phyloP scores from a whole-genome alignment of 495 filamentous ascomycete genomes.

The Podospora australis region DNA sequence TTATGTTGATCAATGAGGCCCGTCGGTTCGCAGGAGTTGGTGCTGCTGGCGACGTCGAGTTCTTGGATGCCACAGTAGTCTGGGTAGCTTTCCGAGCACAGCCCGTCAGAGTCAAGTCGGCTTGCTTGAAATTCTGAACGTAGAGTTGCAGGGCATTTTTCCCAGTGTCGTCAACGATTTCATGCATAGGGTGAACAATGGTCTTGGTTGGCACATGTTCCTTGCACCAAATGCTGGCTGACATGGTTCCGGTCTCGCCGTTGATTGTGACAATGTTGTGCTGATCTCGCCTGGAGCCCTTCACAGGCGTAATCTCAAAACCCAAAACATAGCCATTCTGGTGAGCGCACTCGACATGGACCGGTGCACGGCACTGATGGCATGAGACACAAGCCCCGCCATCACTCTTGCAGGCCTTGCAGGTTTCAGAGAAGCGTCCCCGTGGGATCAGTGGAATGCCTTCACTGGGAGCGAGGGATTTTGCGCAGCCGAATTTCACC shows the following conservation, averaged over 20 bases:
- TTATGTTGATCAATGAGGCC: slow-evolving; percentile 28
- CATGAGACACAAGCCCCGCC: slow-evolving; percentile 78
- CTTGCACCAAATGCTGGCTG: slow-evolving; percentile 83
- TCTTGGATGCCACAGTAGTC: slow-evolving; percentile 36
- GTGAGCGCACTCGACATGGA: slow-evolving; percentile 88
- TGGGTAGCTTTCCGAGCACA: slow-evolving; percentile 78
- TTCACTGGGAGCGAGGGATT: slow-evolving; percentile 74
- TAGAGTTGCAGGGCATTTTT: slow-evolving; percentile 78
- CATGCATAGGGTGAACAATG: slow-evolving; percentile 68
- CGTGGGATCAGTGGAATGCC: slow-evolving; percentile 74
- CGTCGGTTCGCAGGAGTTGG: slow-evolving; percentile 30
- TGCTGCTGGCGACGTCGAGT: slow-evolving; percentile 20
- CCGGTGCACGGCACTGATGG: slow-evolving; percentile 69
- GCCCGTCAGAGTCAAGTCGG: slow-evolving; percentile 80
- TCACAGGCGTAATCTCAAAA: slow-evolving; percentile 86
- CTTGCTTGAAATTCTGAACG: slow-evolving; percentile 85
- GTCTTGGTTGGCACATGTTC: slow-evolving; percentile 66
- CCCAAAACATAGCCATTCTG: slow-evolving; percentile 75
- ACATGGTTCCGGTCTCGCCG: slow-evolving; percentile 67
- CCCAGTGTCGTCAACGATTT: slow-evolving; percentile 55
- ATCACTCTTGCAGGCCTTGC: slow-evolving; percentile 73
- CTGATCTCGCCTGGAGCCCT: slow-evolving; percentile 73
- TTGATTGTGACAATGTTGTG: slow-evolving; percentile 67
- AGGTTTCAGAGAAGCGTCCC: slow-evolving; percentile 59
- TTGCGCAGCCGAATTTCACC: slow-evolving; percentile 80